Conservation (phyloP, 805 yeast genomes). For the Saccharomycopsis javanensis region DNA sequence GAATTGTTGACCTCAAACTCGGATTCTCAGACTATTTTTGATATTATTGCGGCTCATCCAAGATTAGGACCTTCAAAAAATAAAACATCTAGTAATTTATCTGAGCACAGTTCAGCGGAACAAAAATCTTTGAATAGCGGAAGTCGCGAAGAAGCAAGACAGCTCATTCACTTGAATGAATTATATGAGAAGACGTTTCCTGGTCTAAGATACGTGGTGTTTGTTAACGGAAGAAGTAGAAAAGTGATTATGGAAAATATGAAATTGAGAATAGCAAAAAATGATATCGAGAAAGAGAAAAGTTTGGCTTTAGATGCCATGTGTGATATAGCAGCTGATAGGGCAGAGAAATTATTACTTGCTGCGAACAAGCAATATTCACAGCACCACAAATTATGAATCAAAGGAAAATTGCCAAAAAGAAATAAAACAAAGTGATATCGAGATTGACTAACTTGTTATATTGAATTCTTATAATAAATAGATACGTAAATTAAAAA, state of each 20-base stretch:
- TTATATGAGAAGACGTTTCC: conserved; percentile 55
- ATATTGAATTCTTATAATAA: too few species aligned
- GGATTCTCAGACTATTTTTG: conserved; percentile 26
- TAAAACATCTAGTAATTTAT: conserved; percentile 29
- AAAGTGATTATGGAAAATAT: conserved; percentile 54
- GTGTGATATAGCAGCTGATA: conserved; percentile 84
- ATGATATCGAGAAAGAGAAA: conserved; percentile 47
- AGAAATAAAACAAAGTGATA: too few species aligned
- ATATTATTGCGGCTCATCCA: conserved; percentile 86
- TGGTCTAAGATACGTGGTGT: conserved; percentile 76
- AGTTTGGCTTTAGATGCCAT: conserved; percentile 69
- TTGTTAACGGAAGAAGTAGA: conserved; percentile 77
- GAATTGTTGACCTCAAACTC: conserved; percentile 23
- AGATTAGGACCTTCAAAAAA: conserved; percentile 44
- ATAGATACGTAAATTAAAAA: neutral
- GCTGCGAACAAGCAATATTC: conserved; percentile 12
- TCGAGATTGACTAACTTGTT: too few species aligned
- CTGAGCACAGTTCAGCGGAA: conserved; percentile 59
- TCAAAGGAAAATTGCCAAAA: too few species aligned
- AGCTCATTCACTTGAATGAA: conserved; percentile 44
- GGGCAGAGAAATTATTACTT: conserved; percentile 42
- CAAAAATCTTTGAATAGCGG: conserved; percentile 50
- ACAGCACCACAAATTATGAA: neutral
- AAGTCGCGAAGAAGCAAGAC: conserved; percentile 39
- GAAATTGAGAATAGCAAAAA: conserved; percentile 45